These are phyloP conservation scores for Annona squamosa DNA, from an alignment of 164 flowering plant species.

Conservation along the genomic window DNA sequence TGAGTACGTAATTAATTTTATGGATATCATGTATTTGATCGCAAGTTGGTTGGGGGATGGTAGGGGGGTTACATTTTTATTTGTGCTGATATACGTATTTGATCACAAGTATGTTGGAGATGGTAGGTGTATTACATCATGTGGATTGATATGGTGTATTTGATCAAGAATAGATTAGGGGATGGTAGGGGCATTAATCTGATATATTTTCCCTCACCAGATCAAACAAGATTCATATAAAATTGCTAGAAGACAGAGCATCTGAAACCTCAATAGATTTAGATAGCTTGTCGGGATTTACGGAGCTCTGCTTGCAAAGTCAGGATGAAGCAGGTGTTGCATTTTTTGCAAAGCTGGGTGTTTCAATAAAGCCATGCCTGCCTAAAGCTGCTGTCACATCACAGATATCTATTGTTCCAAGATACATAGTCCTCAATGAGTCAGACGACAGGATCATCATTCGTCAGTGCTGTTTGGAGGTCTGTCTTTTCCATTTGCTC, in stretches of 20 bases:
- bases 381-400: slow-evolving; percentile 41
- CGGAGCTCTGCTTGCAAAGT: slow-evolving; percentile 58
- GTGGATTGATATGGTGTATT: no score
- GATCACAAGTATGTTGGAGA: no score
- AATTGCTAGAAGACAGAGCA: slow-evolving; percentile 41
- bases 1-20: no score
- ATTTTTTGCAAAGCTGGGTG: slow-evolving; percentile 50
- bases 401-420: slow-evolving; percentile 54
- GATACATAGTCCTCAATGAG: slow-evolving; percentile 65
- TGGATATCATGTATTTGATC: no score
- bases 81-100: no score
- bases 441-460: slow-evolving; percentile 49
- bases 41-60: no score
- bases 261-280: slow-evolving; percentile 51
- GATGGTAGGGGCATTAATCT: neutral
- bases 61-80: no score
- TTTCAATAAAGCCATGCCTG: slow-evolving; percentile 47
- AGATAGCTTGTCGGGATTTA: slow-evolving; percentile 75
- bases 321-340: slow-evolving; percentile 34
- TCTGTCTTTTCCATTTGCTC: slow-evolving; percentile 19
- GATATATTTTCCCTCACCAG: slow-evolving; percentile 32
- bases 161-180: no score
- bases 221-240: slow-evolving; percentile 49
- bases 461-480: slow-evolving; percentile 80
- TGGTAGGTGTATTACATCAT: no score